phyloP scores from a whole-genome alignment of 169 alveolate genomes.

The Plasmodium fragile region DNA sequence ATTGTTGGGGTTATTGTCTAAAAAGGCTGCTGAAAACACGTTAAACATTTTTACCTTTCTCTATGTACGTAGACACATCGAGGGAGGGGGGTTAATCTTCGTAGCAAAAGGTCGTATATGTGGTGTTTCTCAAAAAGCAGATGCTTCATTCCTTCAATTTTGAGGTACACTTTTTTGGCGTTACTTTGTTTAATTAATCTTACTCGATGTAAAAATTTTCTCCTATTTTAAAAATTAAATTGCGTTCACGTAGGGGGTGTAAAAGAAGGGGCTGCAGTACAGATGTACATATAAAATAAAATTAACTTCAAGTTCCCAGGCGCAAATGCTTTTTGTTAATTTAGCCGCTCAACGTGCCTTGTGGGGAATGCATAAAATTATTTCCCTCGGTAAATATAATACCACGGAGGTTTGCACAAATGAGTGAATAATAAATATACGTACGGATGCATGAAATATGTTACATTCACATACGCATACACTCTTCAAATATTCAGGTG shows the following conservation, averaged over 20 bases:
- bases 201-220: background rate
- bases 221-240: background rate
- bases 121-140: background rate
- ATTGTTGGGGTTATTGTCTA: conserved; percentile 44
- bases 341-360: conserved; percentile 2
- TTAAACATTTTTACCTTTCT: conserved; percentile 65
- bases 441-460: background rate
- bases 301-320: background rate
- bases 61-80: conserved; percentile 12
- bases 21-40: conserved; percentile 73
- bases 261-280: background rate
- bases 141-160: background rate
- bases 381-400: background rate
- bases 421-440: background rate
- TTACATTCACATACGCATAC: background rate
- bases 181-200: background rate
- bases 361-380: background rate
- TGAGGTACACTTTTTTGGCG: background rate
- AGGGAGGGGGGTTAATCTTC: conserved; percentile 6
- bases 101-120: background rate
- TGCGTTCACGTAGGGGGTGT: background rate
- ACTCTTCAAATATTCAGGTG: conserved; percentile 9
- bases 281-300: background rate
- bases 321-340: background rate
- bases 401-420: background rate